phyloP scores from a whole-genome alignment of 148 eudicot genomes.

The Rhododendron ovatum region DNA sequence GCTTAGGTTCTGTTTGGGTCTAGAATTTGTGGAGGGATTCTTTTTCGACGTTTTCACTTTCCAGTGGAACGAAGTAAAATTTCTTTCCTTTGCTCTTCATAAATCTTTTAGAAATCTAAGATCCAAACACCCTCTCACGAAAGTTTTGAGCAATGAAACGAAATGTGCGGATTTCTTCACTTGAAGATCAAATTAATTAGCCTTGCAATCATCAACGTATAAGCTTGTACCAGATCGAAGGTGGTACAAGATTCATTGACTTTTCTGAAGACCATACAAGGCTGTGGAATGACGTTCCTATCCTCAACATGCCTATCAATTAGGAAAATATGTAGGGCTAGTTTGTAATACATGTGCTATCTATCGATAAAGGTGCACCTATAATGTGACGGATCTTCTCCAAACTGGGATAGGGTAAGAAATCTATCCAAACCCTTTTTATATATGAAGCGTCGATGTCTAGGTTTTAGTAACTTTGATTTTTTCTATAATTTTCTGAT shows the following conservation, averaged over 20 bases:
- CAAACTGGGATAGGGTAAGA: no score
- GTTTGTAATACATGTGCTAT: no score
- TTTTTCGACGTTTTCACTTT: not conserved
- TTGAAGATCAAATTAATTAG: not conserved
- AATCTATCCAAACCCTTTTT: no score
- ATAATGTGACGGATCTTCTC: no score
- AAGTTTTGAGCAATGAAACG: not conserved
- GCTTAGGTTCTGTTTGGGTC: not conserved
- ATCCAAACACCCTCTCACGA: not conserved
- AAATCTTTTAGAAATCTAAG: not conserved
- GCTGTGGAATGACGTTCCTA: not conserved
- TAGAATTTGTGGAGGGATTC: not conserved
- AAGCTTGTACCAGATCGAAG: not conserved
- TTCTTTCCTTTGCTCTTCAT: not conserved
- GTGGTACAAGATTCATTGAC: not conserved
- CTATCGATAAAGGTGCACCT: no score
- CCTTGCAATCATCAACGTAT: not conserved
- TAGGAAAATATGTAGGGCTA: no score
- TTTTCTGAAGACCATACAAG: not conserved
- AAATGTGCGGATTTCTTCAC: not conserved
- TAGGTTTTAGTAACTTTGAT: no score
- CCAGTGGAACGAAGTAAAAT: not conserved
- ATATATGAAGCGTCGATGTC: no score
- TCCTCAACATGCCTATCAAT: no score
- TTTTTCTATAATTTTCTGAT: no score